phyloP scores from a whole-genome alignment of 2,329 filamentous ascomycete genomes.

The Aspergillus sojae region DNA sequence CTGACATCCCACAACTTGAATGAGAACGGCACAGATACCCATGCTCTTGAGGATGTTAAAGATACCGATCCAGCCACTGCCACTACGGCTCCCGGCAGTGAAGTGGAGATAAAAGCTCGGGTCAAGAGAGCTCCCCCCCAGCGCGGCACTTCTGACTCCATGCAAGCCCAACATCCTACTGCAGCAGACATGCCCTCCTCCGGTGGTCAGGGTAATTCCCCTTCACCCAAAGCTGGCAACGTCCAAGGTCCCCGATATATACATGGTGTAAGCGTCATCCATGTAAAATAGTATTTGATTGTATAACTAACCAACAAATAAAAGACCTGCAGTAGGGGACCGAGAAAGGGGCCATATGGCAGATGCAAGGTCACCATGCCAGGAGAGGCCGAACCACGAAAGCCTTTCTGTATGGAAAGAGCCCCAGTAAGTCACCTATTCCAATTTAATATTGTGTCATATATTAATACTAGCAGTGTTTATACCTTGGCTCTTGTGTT shows the following conservation, averaged over 20 bases:
- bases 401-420: fast-evolving
- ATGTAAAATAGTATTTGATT: not conserved
- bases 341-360: too few relatives aligned
- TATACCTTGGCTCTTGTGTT: not conserved
- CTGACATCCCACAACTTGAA: too few relatives aligned
- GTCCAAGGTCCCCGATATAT: not conserved
- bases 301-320: not conserved
- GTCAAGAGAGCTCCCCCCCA: too few relatives aligned
- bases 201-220: too few relatives aligned
- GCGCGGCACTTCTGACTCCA: too few relatives aligned
- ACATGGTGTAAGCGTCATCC: not conserved
- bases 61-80: too few relatives aligned
- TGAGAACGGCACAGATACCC: not conserved
- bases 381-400: not conserved
- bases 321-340: not conserved
- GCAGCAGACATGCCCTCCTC: too few relatives aligned
- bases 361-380: not conserved
- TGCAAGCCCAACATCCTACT: too few relatives aligned
- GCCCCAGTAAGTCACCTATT: not conserved
- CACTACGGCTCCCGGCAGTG: too few relatives aligned
- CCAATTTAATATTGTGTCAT: not conserved
- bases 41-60: not conserved
- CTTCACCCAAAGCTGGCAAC: too few relatives aligned
- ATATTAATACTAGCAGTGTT: not conserved
- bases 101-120: too few relatives aligned